Evolutionary conservation across 148 eudicot genomes (phyloP), one percentile per base, ranked within the genome.

Genomic region (Rhododendron kiyosumense): DNA sequence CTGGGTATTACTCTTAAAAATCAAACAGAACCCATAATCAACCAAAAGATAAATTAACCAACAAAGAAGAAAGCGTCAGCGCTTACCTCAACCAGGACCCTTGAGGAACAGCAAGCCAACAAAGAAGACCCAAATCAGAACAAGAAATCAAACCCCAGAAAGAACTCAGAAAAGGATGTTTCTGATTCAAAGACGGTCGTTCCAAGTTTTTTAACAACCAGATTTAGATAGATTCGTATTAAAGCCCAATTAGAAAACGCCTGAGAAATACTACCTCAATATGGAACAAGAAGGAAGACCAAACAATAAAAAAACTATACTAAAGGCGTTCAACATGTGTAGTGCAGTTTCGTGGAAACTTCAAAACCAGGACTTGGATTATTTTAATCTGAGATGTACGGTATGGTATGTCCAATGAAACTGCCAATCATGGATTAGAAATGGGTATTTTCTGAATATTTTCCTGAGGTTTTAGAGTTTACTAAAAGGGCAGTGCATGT

Each of bases 341-440:
- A 5, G 2, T 5, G 83, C 67, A 81, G 83, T 81, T 51, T 81
- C 83, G 65, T 5, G 67, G 83, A 81, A 81, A 14, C 83, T 81
- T 81, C 83, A 51, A 26, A 34, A 26, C 61, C 2, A 4, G 32
- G 1, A 78, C 48, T 48, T 46, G 36, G 48, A n/a, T 46, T 79
- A 11, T 1, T 78, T 48, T 45, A 71, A 71, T 69, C 75, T 8
- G 30, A 24, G 17, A 14, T 36, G 2, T 2, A 9, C 17, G 48
- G 34, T 17, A 15, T 18, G 30, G 9, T 48, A 78, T 45, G 26
- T 79, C 54, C 57, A n/a, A 46, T 26, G 52, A 48, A 79, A 48
- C 52, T 0, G 34, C 10, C 32, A 13, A 79, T 11, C 52, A 5
- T 7, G 48, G 73, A n/a, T 26, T 26, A 63, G 34, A n/a, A 10